Base-by-base conservation (phyloP, 176 grass and related monocot genomes). In the Rhipidocladum racemiflorum region DNA sequence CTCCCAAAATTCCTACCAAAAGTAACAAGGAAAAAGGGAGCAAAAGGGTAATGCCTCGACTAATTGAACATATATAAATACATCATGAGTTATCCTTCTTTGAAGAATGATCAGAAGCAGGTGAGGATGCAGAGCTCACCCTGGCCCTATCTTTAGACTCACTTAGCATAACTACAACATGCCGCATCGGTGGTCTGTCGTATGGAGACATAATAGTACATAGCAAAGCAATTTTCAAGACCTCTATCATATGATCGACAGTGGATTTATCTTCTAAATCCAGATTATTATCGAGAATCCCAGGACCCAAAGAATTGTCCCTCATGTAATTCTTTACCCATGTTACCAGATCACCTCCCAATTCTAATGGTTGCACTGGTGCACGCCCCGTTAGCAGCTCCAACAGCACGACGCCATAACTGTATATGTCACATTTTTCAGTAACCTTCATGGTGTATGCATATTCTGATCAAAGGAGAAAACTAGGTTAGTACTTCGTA, bases 361-460 rank as follows among this genome's bases (percentile, higher is more conserved):
- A 54, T 24, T 99, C 97, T 71, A 99, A 83, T 18, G 93, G 91
- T 57, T 99, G 97, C 39, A 99, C 97, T 42, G 97, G 93, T 46
- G 91, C 84, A 50, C 84, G 90, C 1, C 97, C 93, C n/a, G 97
- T 96, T 69, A 99, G 83, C 79, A 99, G 89, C 74, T 99, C 97
- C 43, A 99, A 36, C 57, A 99, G 85, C 28, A 99, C 93, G 14
- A 96, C 97, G 0, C 97, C 97, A 20, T 99, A 99, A 34, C 97
- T 99, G 77, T 99, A 99, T 82, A 90, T 93, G 51, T 99, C 97
- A 12, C 87, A 83, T 88, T 92, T 99, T 85, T 99, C 97, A 11
- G 93, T 99, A 32, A 99, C 93, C 87, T 99, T 96, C 97, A 99
- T 99, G 46, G 97, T 99, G 81, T 99, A 99, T 50, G 97, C 97